Percentiles rank a stretch among this genome's conserved stretches.
Conservation (phyloP, 139 green algal species). For the Tetratostichococcus sp. region DNA sequence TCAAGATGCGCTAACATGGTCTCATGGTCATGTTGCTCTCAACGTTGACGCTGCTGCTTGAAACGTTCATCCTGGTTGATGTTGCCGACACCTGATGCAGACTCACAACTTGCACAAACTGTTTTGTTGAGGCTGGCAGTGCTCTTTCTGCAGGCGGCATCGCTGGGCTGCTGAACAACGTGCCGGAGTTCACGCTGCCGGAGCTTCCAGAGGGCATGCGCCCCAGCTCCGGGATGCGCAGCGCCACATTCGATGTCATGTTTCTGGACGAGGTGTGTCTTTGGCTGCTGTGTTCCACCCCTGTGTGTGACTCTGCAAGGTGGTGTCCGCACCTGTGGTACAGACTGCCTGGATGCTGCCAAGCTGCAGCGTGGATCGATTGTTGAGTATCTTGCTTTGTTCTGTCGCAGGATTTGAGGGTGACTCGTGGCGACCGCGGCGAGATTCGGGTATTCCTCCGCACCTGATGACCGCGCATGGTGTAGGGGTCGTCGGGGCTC, state of each 20-base stretch:
- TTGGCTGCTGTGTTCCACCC: background rate
- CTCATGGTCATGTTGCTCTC: no score
- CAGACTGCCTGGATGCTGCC: no score
- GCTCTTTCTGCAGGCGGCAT: conserved; percentile 21
- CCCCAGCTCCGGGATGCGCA: conserved; percentile 4
- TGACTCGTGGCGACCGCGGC: conserved; percentile 39
- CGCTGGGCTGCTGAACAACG: conserved; percentile 20
- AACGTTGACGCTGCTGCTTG: no score
- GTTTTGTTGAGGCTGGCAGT: no score
- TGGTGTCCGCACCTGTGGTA: background rate
- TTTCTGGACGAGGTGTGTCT: conserved; percentile 33
- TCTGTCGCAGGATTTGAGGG: conserved; percentile 25
- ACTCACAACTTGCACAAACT: no score
- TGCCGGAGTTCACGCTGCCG: conserved; percentile 36
- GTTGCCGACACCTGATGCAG: no score
- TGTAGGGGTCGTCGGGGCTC: no score
- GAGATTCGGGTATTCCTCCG: conserved; percentile 38
- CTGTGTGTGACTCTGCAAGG: no score
- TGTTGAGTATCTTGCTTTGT: background rate
- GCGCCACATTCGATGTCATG: conserved; percentile 41
- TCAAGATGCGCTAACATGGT: no score
- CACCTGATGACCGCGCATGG: no score
- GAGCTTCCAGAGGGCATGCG: conserved; percentile 33
- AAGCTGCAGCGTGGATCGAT: no score
- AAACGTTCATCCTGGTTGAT: no score